Evolutionary conservation across 805 yeast species (phyloP), one percentile per base, ranked within the genome.

Genomic region (Starmera dryadoides): DNA sequence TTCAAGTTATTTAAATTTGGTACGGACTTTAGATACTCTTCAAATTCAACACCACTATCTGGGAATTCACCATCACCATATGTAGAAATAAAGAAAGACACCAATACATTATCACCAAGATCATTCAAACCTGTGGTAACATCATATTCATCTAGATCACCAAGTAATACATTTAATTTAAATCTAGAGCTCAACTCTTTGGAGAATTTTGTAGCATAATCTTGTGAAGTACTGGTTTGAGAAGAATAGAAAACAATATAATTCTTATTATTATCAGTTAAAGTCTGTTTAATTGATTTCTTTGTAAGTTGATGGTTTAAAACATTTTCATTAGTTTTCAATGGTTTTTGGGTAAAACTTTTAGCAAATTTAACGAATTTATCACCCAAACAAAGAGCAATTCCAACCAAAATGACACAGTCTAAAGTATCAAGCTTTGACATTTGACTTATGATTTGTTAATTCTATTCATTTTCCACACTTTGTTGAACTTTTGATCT

Each of bases 41-140:
- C 79, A 58, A 93, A 86, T 30, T 78, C 79, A 31, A 75, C 74
- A n/a, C 97, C 93, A 52, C 86, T 85, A 60, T 91, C 98, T 12
- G 98, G 91, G 50, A 95, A 95, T 60, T 91, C 98, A 56, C 98
- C 98, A 65, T 91, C 98, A 51, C 98, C 98, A 54, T 93, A 93
- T 10, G 96, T 87, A 25, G 98, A 93, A 64, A 88, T 69, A 55
- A 91, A 71, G 54, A 91, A 81, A 45, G 87, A 79, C 18, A 79
- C 78, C 14, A 76, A 63, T 39, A 75, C 66, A 43, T 75, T 73
- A 45, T 91, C 60, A 36, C 75, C 75, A 52, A 21, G 23, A 6
- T 21, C 9, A 9, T 21, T 21, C 9, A 21, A 9, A 21, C 9
- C 23, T n/a, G n/a, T n/a, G 9, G 23, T 9, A 21, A 6, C 6